These are phyloP conservation scores for Tetracladium marchalianum DNA, from an alignment of 495 filamentous ascomycete species.

Conservation along the genomic window DNA sequence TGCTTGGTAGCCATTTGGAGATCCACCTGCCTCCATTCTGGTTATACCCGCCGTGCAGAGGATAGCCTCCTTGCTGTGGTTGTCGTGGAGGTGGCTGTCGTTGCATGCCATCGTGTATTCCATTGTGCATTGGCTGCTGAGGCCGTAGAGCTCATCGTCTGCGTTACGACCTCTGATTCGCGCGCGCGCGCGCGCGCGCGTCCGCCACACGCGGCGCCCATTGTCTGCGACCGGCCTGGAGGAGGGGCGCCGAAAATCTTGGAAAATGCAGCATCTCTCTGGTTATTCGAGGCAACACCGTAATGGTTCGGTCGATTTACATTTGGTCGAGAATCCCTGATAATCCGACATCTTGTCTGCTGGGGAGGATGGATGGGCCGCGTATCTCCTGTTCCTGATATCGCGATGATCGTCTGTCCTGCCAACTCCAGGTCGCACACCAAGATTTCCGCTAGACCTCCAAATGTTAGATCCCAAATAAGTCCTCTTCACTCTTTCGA, in stretches of 20 bases:
- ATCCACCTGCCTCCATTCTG: conserved; percentile 30
- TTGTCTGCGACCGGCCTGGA: conserved; percentile 78
- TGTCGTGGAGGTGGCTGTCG: conserved; percentile 17
- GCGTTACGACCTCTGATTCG: conserved; percentile 21
- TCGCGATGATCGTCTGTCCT: background rate
- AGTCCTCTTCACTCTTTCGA: background rate
- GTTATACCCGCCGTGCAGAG: conserved; percentile 22
- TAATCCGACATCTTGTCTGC: conserved; percentile 69
- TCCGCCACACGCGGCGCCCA: too few relatives aligned
- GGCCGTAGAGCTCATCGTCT: conserved; percentile 19
- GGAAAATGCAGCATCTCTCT: conserved; percentile 90
- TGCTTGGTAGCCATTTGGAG: conserved; percentile 46
- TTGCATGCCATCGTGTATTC: conserved; percentile 14
- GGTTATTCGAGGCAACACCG: conserved; percentile 57
- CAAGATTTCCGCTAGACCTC: background rate
- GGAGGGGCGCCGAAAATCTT: conserved; percentile 92
- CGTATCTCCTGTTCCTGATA: too few relatives aligned
- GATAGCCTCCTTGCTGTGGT: conserved; percentile 30
- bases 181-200: too few relatives aligned
- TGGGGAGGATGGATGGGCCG: background rate
- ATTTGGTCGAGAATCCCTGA: conserved; percentile 65
- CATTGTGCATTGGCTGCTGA: background rate
- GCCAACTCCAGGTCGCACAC: conserved; percentile 6
- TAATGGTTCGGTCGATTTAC: conserved; percentile 49
- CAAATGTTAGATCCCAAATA: too few relatives aligned